Percentiles rank a stretch among this genome's conserved stretches.
phyloP scores from a whole-genome alignment of 345 rosid genomes.

The Streptanthus diversifolius region DNA sequence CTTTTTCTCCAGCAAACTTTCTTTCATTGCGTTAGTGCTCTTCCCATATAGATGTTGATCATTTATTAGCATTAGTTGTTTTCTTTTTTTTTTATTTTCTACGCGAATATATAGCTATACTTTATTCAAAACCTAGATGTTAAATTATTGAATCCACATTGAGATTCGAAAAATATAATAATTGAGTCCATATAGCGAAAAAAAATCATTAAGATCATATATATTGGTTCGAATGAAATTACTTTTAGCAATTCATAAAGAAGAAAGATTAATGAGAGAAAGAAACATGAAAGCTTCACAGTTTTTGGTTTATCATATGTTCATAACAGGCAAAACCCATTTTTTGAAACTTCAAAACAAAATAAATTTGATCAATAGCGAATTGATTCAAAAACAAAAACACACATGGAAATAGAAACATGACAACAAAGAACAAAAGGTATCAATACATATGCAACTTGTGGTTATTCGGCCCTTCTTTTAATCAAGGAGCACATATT shows the following conservation, averaged over 20 bases:
- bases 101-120: slow-evolving; percentile 17
- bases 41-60: slow-evolving; percentile 33
- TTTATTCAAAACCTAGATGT: slow-evolving; percentile 22
- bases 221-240: slow-evolving; percentile 5
- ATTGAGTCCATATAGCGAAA: slow-evolving; percentile 11
- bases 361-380: neutral
- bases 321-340: slow-evolving; percentile 18
- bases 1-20: slow-evolving; percentile 35
- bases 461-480: slow-evolving; percentile 17
- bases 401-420: slow-evolving; percentile 34
- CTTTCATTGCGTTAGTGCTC: slow-evolving; percentile 41
- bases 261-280: neutral
- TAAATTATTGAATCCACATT: slow-evolving; percentile 21
- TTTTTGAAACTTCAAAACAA: neutral
- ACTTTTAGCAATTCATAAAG: slow-evolving; percentile 20
- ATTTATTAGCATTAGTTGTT: slow-evolving; percentile 29
- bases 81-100: neutral
- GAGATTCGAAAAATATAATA: neutral
- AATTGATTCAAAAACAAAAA: slow-evolving; percentile 7
- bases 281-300: slow-evolving; percentile 17
- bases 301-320: slow-evolving; percentile 25
- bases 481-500: neutral
- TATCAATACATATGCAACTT: neutral
- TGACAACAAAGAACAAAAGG: slow-evolving; percentile 26
- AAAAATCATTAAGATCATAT: neutral